Evolutionary conservation across 1,284 basidiomycete species (phyloP).

Genomic region (Pseudozyma tsukubaensis): DNA sequence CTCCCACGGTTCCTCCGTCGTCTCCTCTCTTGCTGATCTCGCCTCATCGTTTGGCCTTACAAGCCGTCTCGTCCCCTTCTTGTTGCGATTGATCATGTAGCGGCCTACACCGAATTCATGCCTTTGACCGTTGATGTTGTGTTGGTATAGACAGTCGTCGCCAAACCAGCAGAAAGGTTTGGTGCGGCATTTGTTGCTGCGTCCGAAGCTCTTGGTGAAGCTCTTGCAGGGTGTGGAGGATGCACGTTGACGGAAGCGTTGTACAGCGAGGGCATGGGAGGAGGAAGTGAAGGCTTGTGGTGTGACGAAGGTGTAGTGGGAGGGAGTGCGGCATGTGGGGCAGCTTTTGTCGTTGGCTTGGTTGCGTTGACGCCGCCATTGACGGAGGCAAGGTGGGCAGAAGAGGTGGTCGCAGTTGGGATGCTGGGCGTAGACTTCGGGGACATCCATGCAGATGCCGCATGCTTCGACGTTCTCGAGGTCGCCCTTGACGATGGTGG

Average conservation of each 20-base stretch:
- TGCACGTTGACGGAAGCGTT: conserved; percentile 25
- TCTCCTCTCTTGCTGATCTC: no score
- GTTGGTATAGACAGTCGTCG: conserved; percentile 41
- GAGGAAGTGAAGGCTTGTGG: conserved; percentile 18
- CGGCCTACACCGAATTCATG: conserved; percentile 20
- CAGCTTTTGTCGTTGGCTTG: conserved; percentile 33
- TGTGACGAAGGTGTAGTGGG: conserved; percentile 35
- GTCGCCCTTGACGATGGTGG: conserved; percentile 10
- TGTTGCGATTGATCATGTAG: conserved; percentile 5
- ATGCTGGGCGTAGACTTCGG: conserved; percentile 35
- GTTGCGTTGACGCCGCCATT: conserved; percentile 31
- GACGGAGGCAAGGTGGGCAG: conserved; percentile 36
- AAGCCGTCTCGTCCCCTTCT: conserved; percentile 11
- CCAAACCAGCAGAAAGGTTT: conserved; percentile 39
- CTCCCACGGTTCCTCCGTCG: not conserved
- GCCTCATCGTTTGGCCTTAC: conserved; percentile 7
- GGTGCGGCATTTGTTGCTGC: conserved; percentile 7
- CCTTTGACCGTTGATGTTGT: conserved; percentile 30
- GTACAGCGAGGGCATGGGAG: conserved; percentile 17
- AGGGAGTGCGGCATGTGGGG: conserved; percentile 35
- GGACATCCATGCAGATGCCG: conserved; percentile 48
- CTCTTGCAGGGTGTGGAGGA: conserved; percentile 32
- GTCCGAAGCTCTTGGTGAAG: conserved; percentile 34
- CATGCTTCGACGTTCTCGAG: conserved; percentile 22
- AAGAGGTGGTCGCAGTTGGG: conserved; percentile 46